Evolutionary conservation across 495 filamentous ascomycete genomes (phyloP), one percentile per base, ranked within the genome.

Genomic region (Xylona heveae): DNA sequence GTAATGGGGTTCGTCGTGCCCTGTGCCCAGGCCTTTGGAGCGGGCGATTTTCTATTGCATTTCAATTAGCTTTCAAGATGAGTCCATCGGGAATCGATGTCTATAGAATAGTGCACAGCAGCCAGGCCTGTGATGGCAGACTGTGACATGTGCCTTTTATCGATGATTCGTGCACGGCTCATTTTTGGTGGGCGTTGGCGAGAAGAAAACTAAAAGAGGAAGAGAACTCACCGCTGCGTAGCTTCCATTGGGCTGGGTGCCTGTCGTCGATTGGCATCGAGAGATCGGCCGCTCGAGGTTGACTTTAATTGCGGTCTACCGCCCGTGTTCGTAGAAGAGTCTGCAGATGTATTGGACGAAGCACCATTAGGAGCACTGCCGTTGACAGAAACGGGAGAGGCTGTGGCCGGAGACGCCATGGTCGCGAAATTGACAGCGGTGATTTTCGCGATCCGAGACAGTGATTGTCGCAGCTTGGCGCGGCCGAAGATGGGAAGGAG

Each of bases 1-100:
- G 63, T 74, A 45, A 74, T 64, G 19, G 71, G 68, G 44, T 76
- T 76, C n/a, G n/a, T n/a, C 38, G 64, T 61, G 35, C 64, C 66
- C 42, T 66, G 59, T 27, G 58, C 56, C 71, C 71, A 76, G 37
- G 65, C 68, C 47, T 68, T 71, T 38, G 62, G 66, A 18, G 30
- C 6, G 18, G 64, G 55, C 14, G 40, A 35, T 37, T n/a, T n/a
- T n/a, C n/a, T n/a, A n/a, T n/a, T n/a, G n/a, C n/a, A n/a, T n/a
- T n/a, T n/a, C n/a, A n/a, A n/a, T n/a, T n/a, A n/a, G n/a, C n/a
- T n/a, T n/a, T n/a, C n/a, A n/a, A n/a, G n/a, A n/a, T n/a, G n/a
- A n/a, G n/a, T n/a, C n/a, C n/a, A n/a, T n/a, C n/a, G n/a, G n/a
- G n/a, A n/a, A n/a, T n/a, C n/a, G n/a, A n/a, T n/a, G n/a, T n/a